A percentile compares a stretch with the other conserved stretches of the same genome.
These are phyloP conservation scores for Hevea brasiliensis DNA, from an alignment of 345 rosid species.

Conservation along the genomic window DNA sequence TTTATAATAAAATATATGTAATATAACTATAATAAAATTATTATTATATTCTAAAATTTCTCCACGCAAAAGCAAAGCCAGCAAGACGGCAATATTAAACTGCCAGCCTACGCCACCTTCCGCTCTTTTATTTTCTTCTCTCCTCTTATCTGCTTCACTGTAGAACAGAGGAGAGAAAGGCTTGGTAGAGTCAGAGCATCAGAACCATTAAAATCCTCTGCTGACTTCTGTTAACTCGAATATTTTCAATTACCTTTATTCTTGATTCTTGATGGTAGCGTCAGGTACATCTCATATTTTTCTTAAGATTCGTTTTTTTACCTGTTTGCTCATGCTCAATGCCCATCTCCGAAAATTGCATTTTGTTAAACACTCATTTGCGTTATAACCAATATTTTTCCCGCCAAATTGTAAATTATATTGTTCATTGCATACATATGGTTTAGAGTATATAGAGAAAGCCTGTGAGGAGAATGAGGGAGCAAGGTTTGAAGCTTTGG, in stretches of 20 bases:
- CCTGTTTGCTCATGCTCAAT: background rate
- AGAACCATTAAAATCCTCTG: constrained; percentile 4
- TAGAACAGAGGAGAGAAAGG: constrained; percentile 13
- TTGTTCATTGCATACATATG: background rate
- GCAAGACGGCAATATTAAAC: background rate
- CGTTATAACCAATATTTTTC: background rate
- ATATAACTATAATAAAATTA: no score
- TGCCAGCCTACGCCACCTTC: background rate
- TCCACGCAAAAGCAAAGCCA: background rate
- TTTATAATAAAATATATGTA: no score
- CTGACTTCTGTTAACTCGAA: constrained; percentile 1
- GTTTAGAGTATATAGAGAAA: constrained; percentile 1
- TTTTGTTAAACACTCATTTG: constrained; percentile 10
- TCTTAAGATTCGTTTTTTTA: constrained; percentile 16
- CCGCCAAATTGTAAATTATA: background rate
- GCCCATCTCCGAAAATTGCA: background rate
- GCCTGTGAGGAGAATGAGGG: background rate
- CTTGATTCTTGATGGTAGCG: background rate
- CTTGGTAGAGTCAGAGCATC: background rate
- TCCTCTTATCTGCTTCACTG: constrained; percentile 23
- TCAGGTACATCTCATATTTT: constrained; percentile 14
- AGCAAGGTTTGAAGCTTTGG: constrained; percentile 11
- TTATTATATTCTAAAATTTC: background rate
- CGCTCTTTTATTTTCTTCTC: no score
- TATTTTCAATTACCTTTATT: background rate